Percentiles rank a stretch among this genome's conserved stretches.
phyloP scores from a whole-genome alignment of 345 rosid species.

The Anastatica hierochuntica region DNA sequence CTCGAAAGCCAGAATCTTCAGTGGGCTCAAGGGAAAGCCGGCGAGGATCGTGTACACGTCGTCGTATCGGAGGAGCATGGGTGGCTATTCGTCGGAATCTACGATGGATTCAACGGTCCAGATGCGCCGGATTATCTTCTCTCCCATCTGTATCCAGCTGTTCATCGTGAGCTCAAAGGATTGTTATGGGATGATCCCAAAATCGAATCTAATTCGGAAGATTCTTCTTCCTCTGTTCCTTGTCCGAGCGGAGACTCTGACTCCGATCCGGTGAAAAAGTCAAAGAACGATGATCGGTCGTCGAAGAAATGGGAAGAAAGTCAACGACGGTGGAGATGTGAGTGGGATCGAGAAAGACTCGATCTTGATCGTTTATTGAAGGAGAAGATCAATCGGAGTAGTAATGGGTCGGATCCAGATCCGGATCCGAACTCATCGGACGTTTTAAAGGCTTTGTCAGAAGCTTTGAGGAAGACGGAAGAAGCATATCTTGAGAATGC shows the following conservation, averaged over 20 bases:
- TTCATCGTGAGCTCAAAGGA: constrained; percentile 81
- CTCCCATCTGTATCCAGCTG: constrained; percentile 61
- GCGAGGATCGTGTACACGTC: constrained; percentile 97
- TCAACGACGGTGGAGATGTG: constrained; percentile 67
- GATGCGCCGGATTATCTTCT: constrained; percentile 86
- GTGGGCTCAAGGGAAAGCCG: constrained; percentile 99
- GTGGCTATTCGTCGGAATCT: constrained; percentile 95
- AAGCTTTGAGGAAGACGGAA: constrained; percentile 82
- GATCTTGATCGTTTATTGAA: constrained; percentile 60
- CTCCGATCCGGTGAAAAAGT: constrained; percentile 28
- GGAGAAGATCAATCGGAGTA: constrained; percentile 35
- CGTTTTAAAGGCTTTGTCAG: constrained; percentile 71
- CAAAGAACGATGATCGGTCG: constrained; percentile 17
- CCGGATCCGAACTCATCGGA: constrained; percentile 48
- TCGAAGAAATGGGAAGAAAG: constrained; percentile 48
- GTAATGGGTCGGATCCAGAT: constrained; percentile 20
- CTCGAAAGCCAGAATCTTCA: constrained; percentile 73
- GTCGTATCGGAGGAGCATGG: constrained; percentile 93
- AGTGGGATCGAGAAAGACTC: constrained; percentile 59
- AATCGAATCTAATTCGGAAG: constrained; percentile 15
- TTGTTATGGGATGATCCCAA: constrained; percentile 70
- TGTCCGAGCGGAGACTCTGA: constrained; percentile 5
- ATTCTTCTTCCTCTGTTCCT: neutral
- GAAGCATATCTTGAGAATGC: constrained; percentile 69
- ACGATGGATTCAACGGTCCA: constrained; percentile 97